These are phyloP conservation scores for Porogramme epimiltina DNA, from an alignment of 1,284 basidiomycete genomes.

Conservation along the genomic window DNA sequence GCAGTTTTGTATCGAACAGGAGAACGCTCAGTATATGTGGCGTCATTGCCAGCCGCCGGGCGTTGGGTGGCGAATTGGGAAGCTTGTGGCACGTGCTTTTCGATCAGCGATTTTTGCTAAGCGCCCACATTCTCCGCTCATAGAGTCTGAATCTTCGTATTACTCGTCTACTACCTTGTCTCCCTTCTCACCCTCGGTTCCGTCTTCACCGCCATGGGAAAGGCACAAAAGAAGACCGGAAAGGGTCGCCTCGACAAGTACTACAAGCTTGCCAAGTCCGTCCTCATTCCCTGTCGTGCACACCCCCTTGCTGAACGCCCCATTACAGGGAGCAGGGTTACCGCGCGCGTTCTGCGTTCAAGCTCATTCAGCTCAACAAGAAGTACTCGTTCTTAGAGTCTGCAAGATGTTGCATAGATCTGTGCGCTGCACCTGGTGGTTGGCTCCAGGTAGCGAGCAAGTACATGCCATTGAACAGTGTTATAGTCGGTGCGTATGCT, in stretches of 20 bases:
- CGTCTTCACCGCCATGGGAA: slow-evolving; percentile 55
- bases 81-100: slow-evolving; percentile 6
- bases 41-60: background rate
- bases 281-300: slow-evolving; percentile 8
- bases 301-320: background rate
- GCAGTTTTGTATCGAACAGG: too few species aligned
- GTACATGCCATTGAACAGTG: slow-evolving; percentile 94
- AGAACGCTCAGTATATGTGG: too few species aligned
- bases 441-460: slow-evolving; percentile 99
- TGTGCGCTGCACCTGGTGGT: slow-evolving; percentile 98
- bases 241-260: slow-evolving; percentile 97
- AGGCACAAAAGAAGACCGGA: slow-evolving; percentile 86
- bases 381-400: slow-evolving; percentile 93
- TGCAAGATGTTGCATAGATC: slow-evolving; percentile 94
- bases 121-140: too few species aligned
- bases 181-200: background rate
- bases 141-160: background rate
- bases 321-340: slow-evolving; percentile 91
- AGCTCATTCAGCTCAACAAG: slow-evolving; percentile 98
- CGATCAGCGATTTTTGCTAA: slow-evolving; percentile 21
- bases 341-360: slow-evolving; percentile 99
- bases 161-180: background rate
- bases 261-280: slow-evolving; percentile 90
- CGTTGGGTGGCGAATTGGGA: background rate
- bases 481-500: slow-evolving; percentile 82